Evolutionary conservation across 2,329 filamentous ascomycete genomes (phyloP), one percentile per base, ranked within the genome.

Genomic region (Whalleya microplaca): DNA sequence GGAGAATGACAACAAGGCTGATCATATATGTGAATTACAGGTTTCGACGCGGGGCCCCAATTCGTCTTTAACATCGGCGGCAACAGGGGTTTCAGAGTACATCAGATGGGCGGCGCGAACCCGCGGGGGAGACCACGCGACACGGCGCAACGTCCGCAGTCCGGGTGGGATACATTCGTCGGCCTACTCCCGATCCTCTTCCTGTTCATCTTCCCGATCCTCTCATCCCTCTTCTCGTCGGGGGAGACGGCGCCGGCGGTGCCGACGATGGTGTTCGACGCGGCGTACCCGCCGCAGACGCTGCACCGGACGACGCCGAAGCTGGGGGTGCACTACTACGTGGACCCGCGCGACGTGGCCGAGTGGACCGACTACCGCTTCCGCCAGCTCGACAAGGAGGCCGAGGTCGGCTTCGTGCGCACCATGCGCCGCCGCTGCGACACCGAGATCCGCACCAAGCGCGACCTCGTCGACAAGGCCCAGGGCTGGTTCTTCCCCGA

Each of bases 31-130:
- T 21, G 23, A 27, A 4, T 27, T 27, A 27, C 63, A 82, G 82
- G 77, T 42, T 92, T 93, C 74, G 89, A 92, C 68, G 84, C 82
- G 59, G 91, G 92, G 16, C 92, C 91, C 21, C 90, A 92, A 66
- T 97, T 97, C 73, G 91, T 96, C 52, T 98, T 98, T 77, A 97
- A 97, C 76, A 85, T 97, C 74, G 91, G 91, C 64, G 93, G 93
- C 58, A 91, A 92, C 7, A 92, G 94, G 2, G 94, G 93, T 19
- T 87, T 99, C 67, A 86, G 94, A 58, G 92, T 99, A 59, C 95
- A 98, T 73, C 94, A 97, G 72, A 98, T 99, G 73, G 94, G 93
- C 66, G 94, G 95, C 51, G 83, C 79, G 5, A 81, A 84, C 52
- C 92, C 93, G 21, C 84, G 92, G 66, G 82, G 89, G 75, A 83